phyloP scores from a whole-genome alignment of 148 eudicot species.

The Rhododendron williamsianum region DNA sequence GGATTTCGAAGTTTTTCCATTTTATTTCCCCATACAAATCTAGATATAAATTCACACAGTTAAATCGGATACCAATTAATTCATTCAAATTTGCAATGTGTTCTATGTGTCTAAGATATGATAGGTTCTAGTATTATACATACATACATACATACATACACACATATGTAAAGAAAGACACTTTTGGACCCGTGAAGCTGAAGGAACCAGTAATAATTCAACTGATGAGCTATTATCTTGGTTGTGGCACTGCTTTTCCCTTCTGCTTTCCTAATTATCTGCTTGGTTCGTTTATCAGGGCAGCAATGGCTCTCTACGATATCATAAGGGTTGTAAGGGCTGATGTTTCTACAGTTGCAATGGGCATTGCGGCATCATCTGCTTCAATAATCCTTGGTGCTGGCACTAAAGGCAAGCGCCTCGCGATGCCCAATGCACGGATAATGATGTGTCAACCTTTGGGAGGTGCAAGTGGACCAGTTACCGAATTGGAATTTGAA shows the following conservation, averaged over 20 bases:
- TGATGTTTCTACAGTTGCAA: conserved; percentile 79
- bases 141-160: neutral
- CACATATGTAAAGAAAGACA: neutral
- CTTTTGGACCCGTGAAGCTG: neutral
- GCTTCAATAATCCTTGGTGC: conserved; percentile 78
- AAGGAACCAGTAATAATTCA: neutral
- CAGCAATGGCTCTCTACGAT: conserved; percentile 86
- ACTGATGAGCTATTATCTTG: neutral
- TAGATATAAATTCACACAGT: neutral
- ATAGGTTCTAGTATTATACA: neutral
- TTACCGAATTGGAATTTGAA: conserved; percentile 72
- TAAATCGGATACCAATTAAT: neutral
- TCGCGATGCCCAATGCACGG: conserved; percentile 87
- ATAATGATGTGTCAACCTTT: conserved; percentile 89
- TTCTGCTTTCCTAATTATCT: conserved; percentile 2
- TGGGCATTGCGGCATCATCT: conserved; percentile 80
- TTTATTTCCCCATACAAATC: neutral
- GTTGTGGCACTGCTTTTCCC: neutral
- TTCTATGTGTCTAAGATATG: neutral
- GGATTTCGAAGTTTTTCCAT: too few relatives aligned
- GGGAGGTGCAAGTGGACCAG: conserved; percentile 82
- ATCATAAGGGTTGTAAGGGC: conserved; percentile 71
- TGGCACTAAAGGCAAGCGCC: conserved; percentile 83
- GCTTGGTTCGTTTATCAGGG: conserved; percentile 32
- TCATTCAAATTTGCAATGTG: neutral